Evolutionary conservation across 2,329 filamentous ascomycete genomes (phyloP).

Genomic region (Fusarium nisikadoi): DNA sequence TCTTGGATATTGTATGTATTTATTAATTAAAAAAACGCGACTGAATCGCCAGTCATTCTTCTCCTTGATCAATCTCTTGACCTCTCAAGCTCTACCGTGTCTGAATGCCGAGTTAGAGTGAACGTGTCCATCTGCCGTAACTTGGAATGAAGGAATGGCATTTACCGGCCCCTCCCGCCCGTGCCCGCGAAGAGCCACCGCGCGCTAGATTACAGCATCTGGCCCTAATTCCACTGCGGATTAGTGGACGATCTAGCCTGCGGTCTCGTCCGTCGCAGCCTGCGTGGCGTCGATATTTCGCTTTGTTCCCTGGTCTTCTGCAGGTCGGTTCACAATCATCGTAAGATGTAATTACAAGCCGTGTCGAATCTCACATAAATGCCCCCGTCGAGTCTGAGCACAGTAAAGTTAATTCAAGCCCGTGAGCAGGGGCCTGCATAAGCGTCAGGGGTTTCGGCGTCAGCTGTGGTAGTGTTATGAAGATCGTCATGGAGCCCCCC

Average conservation of each 20-base stretch:
- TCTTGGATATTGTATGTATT: conserved; percentile 17
- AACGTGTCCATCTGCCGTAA: background rate
- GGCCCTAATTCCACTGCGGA: background rate
- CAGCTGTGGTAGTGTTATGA: background rate
- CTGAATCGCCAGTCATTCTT: conserved; percentile 21
- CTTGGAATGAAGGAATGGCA: background rate
- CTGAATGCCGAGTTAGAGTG: background rate
- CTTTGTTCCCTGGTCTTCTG: background rate
- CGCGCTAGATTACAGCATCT: background rate
- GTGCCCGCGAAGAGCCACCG: conserved; percentile 2
- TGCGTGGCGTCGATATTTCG: background rate
- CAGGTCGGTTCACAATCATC: background rate
- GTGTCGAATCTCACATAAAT: background rate
- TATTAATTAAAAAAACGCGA: conserved; percentile 26
- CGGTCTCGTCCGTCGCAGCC: background rate
- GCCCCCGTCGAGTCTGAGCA: background rate
- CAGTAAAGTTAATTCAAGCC: background rate
- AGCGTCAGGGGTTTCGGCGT: background rate
- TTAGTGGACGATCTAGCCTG: background rate
- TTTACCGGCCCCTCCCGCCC: conserved; percentile 9
- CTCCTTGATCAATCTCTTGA: background rate
- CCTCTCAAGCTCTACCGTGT: background rate
- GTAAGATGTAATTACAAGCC: conserved; percentile 1
- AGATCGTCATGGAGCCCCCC: background rate
- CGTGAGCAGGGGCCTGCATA: background rate